A percentile compares a stretch with the other conserved stretches of the same genome.
Evolutionary conservation across 768 basidiomycete species (phyloP).

Genomic region (Phanerochaete carnosa): DNA sequence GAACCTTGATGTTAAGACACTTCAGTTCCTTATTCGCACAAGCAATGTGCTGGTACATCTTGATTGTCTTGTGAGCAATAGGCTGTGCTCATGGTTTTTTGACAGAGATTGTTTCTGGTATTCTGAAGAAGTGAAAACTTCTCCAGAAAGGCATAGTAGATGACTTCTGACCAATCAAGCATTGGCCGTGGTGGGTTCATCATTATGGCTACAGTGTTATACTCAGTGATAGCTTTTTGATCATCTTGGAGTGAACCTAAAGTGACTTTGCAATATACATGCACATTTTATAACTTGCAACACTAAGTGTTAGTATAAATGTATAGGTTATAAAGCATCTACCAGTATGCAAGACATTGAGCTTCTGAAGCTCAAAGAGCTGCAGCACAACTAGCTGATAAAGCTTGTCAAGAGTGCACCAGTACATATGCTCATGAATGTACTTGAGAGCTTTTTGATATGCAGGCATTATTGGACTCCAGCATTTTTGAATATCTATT

Average conservation of each 20-base stretch:
- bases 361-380: constrained; percentile 36
- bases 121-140: constrained; percentile 29
- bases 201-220: constrained; percentile 26
- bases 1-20: constrained; percentile 22
- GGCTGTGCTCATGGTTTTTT: constrained; percentile 26
- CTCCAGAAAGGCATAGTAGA: constrained; percentile 26
- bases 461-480: constrained; percentile 23
- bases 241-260: constrained; percentile 22
- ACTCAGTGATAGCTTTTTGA: constrained; percentile 26
- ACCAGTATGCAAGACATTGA: constrained; percentile 35
- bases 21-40: constrained; percentile 25
- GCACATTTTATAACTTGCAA: constrained; percentile 27
- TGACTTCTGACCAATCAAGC: constrained; percentile 25
- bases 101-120: constrained; percentile 20
- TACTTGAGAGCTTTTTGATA: constrained; percentile 21
- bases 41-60: constrained; percentile 14
- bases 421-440: constrained; percentile 22
- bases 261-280: constrained; percentile 29
- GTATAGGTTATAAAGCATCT: not conserved
- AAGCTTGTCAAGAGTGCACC: constrained; percentile 27
- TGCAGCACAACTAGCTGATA: constrained; percentile 31
- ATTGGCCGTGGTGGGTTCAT: constrained; percentile 22
- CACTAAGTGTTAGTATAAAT: not conserved
- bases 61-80: constrained; percentile 20
- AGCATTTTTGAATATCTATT: constrained; percentile 25